A percentile compares a stretch with the other conserved stretches of the same genome.
Evolutionary conservation across 495 filamentous ascomycete species (phyloP).

Genomic region (Hypoxylon rickii): DNA sequence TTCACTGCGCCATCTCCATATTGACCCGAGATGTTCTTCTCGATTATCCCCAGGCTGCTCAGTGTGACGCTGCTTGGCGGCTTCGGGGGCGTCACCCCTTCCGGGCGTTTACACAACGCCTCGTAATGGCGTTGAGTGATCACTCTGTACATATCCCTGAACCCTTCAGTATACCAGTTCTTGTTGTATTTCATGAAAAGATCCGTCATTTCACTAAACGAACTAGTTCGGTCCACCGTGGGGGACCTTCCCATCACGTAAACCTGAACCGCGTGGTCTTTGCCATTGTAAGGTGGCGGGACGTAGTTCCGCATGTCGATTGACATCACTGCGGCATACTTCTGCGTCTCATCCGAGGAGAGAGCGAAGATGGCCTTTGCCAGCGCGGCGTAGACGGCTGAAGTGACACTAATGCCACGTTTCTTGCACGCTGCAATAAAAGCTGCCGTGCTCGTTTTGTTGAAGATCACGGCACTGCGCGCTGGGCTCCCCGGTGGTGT

Average conservation of each 20-base stretch:
- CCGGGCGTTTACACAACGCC: conserved; percentile 7
- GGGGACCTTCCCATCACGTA: conserved; percentile 25
- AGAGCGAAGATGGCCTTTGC: conserved; percentile 17
- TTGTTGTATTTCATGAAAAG: conserved; percentile 6
- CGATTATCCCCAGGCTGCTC: conserved; percentile 33
- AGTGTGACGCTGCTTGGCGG: conserved; percentile 26
- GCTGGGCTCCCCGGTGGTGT: conserved; percentile 11
- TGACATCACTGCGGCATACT: conserved; percentile 25
- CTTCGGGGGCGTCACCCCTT: conserved; percentile 10
- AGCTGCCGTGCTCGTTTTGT: conserved; percentile 5
- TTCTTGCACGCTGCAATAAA: conserved; percentile 22
- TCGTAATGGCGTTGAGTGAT: conserved; percentile 15
- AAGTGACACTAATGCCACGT: conserved; percentile 25
- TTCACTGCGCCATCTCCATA: conserved; percentile 13
- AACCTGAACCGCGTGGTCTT: conserved; percentile 21
- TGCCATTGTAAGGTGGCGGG: conserved; percentile 11
- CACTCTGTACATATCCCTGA: conserved; percentile 6
- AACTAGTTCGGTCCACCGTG: conserved; percentile 1
- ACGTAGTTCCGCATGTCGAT: conserved; percentile 23
- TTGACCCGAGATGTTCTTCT: conserved; percentile 7
- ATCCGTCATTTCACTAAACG: conserved; percentile 12
- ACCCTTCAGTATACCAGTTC: conserved; percentile 19
- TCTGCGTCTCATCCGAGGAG: conserved; percentile 5
- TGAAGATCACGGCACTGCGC: conserved; percentile 7
- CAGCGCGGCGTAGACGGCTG: conserved; percentile 25